Percentiles rank a stretch among this genome's conserved stretches.
phyloP scores from a whole-genome alignment of 768 basidiomycete genomes.

The Kwoniella sp. region DNA sequence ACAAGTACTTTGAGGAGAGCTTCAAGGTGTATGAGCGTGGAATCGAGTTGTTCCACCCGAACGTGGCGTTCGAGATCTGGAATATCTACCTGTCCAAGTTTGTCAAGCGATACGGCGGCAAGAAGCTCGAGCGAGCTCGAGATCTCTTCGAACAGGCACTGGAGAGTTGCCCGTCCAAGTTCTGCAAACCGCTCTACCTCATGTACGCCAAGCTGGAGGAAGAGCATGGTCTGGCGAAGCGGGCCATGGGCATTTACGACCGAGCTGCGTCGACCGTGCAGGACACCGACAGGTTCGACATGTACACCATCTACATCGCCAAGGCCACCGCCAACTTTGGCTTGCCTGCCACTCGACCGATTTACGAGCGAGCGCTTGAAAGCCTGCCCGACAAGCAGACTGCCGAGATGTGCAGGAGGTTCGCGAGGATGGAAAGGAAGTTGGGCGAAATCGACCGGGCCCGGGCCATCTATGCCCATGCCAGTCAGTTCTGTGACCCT shows the following conservation, averaged over 20 bases:
- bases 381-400: conserved; percentile 88
- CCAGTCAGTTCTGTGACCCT: conserved; percentile 97
- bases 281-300: conserved; percentile 94
- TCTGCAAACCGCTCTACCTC: conserved; percentile 88
- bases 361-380: conserved; percentile 93
- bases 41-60: conserved; percentile 94
- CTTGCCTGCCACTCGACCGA: conserved; percentile 88
- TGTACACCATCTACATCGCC: conserved; percentile 95
- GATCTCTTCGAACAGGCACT: conserved; percentile 97
- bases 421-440: conserved; percentile 92
- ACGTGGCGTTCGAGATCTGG: conserved; percentile 97
- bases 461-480: conserved; percentile 91
- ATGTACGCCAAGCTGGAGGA: conserved; percentile 97
- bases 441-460: conserved; percentile 98
- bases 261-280: conserved; percentile 81
- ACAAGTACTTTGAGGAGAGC: conserved; percentile 96
- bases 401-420: conserved; percentile 95
- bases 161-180: conserved; percentile 91
- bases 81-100: conserved; percentile 98
- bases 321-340: conserved; percentile 96
- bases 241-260: conserved; percentile 93
- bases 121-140: conserved; percentile 89
- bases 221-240: conserved; percentile 88
- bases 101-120: conserved; percentile 89
- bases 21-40: conserved; percentile 99